These are phyloP conservation scores for Pseudoperonospora humuli DNA, from an alignment of 352 stramenopile species.

Conservation along the genomic window DNA sequence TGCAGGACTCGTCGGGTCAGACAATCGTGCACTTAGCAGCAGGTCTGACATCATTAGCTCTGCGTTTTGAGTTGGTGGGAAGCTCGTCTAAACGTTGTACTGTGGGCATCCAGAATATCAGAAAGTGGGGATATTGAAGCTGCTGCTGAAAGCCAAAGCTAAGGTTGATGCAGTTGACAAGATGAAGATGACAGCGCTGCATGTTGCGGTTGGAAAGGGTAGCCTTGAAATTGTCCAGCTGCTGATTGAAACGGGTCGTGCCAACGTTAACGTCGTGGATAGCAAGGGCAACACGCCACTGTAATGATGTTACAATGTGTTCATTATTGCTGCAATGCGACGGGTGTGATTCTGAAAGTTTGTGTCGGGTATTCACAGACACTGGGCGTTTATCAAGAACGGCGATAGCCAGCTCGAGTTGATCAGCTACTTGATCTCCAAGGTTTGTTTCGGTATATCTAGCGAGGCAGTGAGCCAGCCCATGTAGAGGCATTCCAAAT, in stretches of 20 bases:
- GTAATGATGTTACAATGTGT: conserved; percentile 19
- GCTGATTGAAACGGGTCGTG: conserved; percentile 50
- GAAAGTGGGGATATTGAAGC: conserved; percentile 44
- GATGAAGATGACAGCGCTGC: conserved; percentile 73
- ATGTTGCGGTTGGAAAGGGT: conserved; percentile 54
- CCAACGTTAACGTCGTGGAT: conserved; percentile 51
- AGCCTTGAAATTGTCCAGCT: conserved; percentile 54
- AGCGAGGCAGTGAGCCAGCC: not conserved
- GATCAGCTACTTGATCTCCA: conserved; percentile 48
- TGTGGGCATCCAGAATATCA: conserved; percentile 43
- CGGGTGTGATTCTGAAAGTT: not conserved
- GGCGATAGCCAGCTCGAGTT: conserved; percentile 33
- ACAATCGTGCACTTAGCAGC: conserved; percentile 56
- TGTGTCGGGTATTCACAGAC: conserved; percentile 21
- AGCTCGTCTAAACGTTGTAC: not conserved
- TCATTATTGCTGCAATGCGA: not conserved
- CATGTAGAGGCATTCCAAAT: not conserved
- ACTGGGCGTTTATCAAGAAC: conserved; percentile 68
- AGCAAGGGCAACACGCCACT: conserved; percentile 61
- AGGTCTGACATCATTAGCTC: conserved; percentile 18
- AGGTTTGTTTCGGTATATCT: conserved; percentile 26
- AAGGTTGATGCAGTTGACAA: conserved; percentile 55
- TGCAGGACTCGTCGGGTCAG: conserved; percentile 56
- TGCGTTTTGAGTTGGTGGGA: not conserved
- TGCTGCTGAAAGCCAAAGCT: conserved; percentile 47